These are phyloP conservation scores for Puccinia triticina DNA, from an alignment of 1,284 basidiomycete genomes.

Conservation along the genomic window DNA sequence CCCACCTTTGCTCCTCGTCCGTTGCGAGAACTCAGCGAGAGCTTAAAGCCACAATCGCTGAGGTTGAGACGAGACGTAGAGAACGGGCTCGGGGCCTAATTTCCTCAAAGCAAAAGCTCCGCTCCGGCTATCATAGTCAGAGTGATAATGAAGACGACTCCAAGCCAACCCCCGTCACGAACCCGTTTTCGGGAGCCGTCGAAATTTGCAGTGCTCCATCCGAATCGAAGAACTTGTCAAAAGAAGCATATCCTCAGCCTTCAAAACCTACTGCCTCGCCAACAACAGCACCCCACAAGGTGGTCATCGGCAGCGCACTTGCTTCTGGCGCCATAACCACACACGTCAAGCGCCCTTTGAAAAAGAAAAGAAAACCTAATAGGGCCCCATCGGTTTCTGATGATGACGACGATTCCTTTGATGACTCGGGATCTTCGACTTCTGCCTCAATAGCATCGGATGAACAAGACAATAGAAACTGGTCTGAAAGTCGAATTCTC, in stretches of 20 bases:
- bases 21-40: conserved; percentile 35
- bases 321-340: conserved; percentile 27
- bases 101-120: conserved; percentile 25
- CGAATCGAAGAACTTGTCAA: background rate
- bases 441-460: conserved; percentile 8
- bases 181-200: conserved; percentile 40
- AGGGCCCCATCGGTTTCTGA: background rate
- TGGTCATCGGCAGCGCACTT: conserved; percentile 20
- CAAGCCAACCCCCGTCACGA: conserved; percentile 8
- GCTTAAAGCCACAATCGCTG: conserved; percentile 8
- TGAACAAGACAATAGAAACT: conserved; percentile 10
- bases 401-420: conserved; percentile 22
- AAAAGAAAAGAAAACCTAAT: conserved; percentile 15
- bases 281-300: background rate
- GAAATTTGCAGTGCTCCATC: conserved; percentile 23
- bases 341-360: conserved; percentile 4
- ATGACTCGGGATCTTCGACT: conserved; percentile 21
- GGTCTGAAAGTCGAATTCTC: conserved; percentile 41
- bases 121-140: conserved; percentile 42
- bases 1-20: conserved; percentile 38
- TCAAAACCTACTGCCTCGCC: conserved; percentile 2
- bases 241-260: background rate
- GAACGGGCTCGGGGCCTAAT: conserved; percentile 28
- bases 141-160: conserved; percentile 8
- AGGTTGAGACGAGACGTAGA: conserved; percentile 37